Conservation (phyloP, 2,329 filamentous ascomycete species). For the Orbilia javanica region DNA sequence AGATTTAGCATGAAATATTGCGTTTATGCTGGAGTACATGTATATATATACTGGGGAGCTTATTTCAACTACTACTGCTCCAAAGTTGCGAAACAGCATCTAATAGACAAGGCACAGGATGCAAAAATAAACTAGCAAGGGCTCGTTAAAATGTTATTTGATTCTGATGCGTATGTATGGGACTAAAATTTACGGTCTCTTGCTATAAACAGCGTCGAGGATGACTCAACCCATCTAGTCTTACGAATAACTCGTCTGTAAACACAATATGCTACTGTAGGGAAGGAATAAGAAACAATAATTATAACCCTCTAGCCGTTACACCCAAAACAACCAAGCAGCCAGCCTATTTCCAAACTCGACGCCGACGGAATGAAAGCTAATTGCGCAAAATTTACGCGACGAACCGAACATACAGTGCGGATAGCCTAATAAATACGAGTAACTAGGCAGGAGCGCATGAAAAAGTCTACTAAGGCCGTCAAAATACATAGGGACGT, state of each 20-base stretch:
- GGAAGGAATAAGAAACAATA: neutral
- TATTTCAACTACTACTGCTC: too few relatives aligned
- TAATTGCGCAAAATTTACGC: slow-evolving; percentile 29
- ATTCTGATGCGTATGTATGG: too few relatives aligned
- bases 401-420: neutral
- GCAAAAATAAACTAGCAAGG: too few relatives aligned
- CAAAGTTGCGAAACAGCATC: too few relatives aligned
- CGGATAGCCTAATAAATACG: neutral
- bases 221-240: neutral
- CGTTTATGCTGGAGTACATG: too few relatives aligned
- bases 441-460: neutral
- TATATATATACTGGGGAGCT: too few relatives aligned
- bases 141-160: too few relatives aligned
- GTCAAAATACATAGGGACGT: neutral
- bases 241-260: neutral
- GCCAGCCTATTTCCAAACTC: slow-evolving; percentile 8
- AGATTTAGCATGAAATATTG: too few relatives aligned
- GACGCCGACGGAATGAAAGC: slow-evolving; percentile 47
- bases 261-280: neutral
- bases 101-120: too few relatives aligned
- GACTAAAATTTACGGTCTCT: neutral
- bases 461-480: neutral
- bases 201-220: neutral
- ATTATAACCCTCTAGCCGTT: neutral
- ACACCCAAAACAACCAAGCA: slow-evolving; percentile 27